Evolutionary conservation across 2,329 filamentous ascomycete genomes (phyloP).

Genomic region (Apiospora malaysiana): DNA sequence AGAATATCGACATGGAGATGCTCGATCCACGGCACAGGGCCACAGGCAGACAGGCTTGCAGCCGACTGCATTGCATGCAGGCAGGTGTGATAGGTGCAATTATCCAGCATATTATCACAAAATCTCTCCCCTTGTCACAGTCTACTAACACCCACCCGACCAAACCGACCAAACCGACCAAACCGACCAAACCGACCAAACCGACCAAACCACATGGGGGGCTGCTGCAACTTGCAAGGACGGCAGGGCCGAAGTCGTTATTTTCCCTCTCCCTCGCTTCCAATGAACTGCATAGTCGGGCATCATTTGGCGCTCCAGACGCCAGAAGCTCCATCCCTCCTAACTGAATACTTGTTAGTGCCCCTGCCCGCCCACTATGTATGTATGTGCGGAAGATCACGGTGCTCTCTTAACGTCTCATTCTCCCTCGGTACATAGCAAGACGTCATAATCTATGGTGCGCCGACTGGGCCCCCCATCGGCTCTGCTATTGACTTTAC

Average conservation of each 20-base stretch:
- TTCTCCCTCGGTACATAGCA: background rate
- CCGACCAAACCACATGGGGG: background rate
- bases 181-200: no score
- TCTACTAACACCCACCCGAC: background rate
- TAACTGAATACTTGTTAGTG: background rate
- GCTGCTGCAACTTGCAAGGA: conserved; percentile 7
- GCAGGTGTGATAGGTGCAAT: background rate
- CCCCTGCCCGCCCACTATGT: background rate
- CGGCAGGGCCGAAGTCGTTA: conserved; percentile 2
- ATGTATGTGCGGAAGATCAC: background rate
- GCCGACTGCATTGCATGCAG: background rate
- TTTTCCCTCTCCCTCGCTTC: background rate
- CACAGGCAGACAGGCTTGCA: background rate
- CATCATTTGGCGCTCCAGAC: background rate
- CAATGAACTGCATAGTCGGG: conserved; percentile 8
- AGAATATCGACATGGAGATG: background rate
- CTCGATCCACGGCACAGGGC: background rate
- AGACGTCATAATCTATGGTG: conserved; percentile 16
- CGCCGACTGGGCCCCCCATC: background rate
- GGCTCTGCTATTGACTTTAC: background rate
- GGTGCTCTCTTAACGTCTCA: background rate
- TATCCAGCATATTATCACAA: background rate
- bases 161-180: conserved; percentile 1
- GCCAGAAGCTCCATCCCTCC: conserved; percentile 9
- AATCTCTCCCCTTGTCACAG: background rate